These are phyloP conservation scores for Gnomoniopsis smithogilvyi DNA, from an alignment of 2,329 filamentous ascomycete species.

Conservation along the genomic window DNA sequence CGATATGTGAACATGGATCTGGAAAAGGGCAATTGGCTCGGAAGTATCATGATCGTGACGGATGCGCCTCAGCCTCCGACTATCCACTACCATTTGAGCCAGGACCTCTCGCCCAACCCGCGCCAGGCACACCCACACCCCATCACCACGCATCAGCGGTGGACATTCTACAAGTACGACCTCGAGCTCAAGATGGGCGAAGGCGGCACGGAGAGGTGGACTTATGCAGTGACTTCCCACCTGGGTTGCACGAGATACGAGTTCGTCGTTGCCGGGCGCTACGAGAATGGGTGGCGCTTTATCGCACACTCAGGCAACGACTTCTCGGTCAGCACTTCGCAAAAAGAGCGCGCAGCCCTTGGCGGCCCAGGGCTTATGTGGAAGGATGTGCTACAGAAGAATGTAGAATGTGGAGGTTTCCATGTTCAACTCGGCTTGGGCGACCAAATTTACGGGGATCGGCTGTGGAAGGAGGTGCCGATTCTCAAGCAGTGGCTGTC, in stretches of 20 bases:
- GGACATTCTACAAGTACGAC: conserved; percentile 95
- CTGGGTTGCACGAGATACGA: conserved; percentile 97
- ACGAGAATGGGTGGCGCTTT: conserved; percentile 93
- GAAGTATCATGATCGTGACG: conserved; percentile 89
- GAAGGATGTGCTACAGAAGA: conserved; percentile 98
- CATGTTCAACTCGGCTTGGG: conserved; percentile 90
- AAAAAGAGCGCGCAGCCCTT: conserved; percentile 79
- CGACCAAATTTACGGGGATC: conserved; percentile 92
- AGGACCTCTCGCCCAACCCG: conserved; percentile 89
- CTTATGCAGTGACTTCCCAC: conserved; percentile 95
- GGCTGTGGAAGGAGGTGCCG: conserved; percentile 94
- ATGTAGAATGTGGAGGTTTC: conserved; percentile 92
- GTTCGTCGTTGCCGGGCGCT: conserved; percentile 86
- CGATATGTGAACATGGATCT: conserved; percentile 97
- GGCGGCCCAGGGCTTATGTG: conserved; percentile 95
- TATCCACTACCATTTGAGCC: conserved; percentile 88
- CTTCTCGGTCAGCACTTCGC: conserved; percentile 82
- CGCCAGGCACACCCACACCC: conserved; percentile 77
- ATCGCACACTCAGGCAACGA: conserved; percentile 96
- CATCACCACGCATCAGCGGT: conserved; percentile 87
- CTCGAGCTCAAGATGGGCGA: conserved; percentile 89
- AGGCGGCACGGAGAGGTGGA: conserved; percentile 79
- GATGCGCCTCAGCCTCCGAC: conserved; percentile 91
- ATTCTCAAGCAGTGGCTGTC: conserved; percentile 92
- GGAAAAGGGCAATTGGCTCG: conserved; percentile 85